phyloP scores from a whole-genome alignment of 805 yeast species.

The Lachancea thermotolerans region DNA sequence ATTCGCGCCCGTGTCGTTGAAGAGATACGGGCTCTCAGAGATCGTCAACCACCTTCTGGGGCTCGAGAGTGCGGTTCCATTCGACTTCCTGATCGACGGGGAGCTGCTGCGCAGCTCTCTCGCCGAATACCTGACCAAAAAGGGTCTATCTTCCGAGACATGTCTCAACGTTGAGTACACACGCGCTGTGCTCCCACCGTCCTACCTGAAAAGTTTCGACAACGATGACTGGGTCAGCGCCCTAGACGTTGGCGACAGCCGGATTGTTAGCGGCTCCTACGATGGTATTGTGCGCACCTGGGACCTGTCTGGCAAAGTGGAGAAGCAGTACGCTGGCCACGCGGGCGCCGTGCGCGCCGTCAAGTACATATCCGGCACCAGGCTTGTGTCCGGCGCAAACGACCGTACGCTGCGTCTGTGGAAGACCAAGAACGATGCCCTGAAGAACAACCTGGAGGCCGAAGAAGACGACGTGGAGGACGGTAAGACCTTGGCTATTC shows the following conservation, averaged over 20 bases:
- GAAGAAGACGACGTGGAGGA: conserved; percentile 47
- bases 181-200: conserved; percentile 90
- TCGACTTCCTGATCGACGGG: conserved; percentile 88
- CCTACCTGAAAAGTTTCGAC: conserved; percentile 75
- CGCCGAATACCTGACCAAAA: conserved; percentile 65
- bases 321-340: conserved; percentile 80
- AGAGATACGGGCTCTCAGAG: conserved; percentile 89
- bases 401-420: conserved; percentile 86
- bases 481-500: conserved; percentile 74
- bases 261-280: conserved; percentile 80
- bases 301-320: conserved; percentile 73
- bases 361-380: conserved; percentile 66
- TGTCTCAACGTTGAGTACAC: conserved; percentile 81
- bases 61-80: conserved; percentile 66
- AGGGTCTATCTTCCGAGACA: conserved; percentile 79
- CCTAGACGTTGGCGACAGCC: conserved; percentile 34
- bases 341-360: conserved; percentile 80
- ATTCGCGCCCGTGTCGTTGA: conserved; percentile 77
- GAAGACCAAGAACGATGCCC: conserved; percentile 51
- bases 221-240: conserved; percentile 96
- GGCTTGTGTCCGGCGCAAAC: conserved; percentile 79
- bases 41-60: conserved; percentile 82
- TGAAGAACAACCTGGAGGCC: conserved; percentile 29
- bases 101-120: conserved; percentile 70
- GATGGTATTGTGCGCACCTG: conserved; percentile 93